phyloP scores from a whole-genome alignment of 2,329 filamentous ascomycete genomes.

The Dactylellina parvicollis region DNA sequence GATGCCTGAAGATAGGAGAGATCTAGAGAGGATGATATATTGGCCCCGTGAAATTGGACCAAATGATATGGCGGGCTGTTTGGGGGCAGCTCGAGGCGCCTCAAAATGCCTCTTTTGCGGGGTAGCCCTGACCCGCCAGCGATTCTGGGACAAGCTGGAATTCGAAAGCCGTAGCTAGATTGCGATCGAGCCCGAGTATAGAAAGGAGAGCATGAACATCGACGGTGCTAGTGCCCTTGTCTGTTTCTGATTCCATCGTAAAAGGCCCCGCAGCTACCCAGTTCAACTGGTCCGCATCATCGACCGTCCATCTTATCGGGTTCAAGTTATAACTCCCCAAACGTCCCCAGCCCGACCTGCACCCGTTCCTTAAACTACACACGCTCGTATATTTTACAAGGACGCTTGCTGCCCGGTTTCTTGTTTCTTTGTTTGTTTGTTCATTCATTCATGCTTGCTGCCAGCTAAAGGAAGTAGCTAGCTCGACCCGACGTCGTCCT shows the following conservation, averaged over 20 bases:
- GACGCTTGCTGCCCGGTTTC: conserved; percentile 2
- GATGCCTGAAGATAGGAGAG: conserved; percentile 48
- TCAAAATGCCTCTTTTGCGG: conserved; percentile 53
- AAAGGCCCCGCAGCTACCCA: conserved; percentile 45
- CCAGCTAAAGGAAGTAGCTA: no score
- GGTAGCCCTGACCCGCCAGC: conserved; percentile 45
- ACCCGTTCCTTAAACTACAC: not conserved
- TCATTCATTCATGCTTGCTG: no score
- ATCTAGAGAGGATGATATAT: not conserved
- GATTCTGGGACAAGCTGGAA: conserved; percentile 25
- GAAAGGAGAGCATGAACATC: conserved; percentile 15
- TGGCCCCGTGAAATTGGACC: no score
- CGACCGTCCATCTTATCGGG: conserved; percentile 23
- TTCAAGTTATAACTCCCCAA: conserved; percentile 7
- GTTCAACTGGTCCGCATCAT: conserved; percentile 24
- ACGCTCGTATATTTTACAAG: not conserved
- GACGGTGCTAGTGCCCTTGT: conserved; percentile 8
- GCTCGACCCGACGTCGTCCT: conserved; percentile 6
- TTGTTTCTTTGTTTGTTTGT: no score
- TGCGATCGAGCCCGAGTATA: conserved; percentile 15
- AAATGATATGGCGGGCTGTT: not conserved
- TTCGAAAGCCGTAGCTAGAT: not conserved
- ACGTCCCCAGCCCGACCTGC: conserved; percentile 7
- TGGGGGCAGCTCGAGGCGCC: conserved; percentile 12
- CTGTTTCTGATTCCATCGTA: conserved; percentile 28